A percentile compares a stretch with the other conserved stretches of the same genome.
phyloP scores from a whole-genome alignment of 1,284 basidiomycete genomes.

The Apiotrichum gamsii region DNA sequence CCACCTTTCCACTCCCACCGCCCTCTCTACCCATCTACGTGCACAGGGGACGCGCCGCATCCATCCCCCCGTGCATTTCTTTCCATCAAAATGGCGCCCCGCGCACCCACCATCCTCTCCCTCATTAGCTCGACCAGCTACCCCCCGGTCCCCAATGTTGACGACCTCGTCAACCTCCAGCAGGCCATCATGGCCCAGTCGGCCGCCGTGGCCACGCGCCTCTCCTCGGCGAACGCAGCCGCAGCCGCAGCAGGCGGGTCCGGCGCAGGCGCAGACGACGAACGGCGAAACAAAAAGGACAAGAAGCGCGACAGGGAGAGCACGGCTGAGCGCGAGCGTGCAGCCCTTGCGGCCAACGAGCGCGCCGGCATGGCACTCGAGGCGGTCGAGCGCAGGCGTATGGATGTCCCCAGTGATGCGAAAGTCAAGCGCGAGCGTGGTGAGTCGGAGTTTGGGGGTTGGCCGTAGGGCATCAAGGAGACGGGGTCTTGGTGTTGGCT shows the following conservation, averaged over 20 bases:
- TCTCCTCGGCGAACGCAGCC: constrained; percentile 60
- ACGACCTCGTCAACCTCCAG: constrained; percentile 63
- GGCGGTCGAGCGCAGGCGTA: constrained; percentile 23
- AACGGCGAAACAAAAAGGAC: constrained; percentile 60
- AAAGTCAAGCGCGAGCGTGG: constrained; percentile 37
- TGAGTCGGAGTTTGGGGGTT: constrained; percentile 19
- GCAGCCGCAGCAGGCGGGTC: constrained; percentile 34
- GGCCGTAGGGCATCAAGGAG: no score
- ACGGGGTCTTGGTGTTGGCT: not conserved
- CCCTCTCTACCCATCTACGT: not conserved
- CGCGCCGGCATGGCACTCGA: constrained; percentile 28
- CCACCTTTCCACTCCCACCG: not conserved
- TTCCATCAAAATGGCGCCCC: constrained; percentile 16
- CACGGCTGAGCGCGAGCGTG: constrained; percentile 49
- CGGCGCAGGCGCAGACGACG: constrained; percentile 51
- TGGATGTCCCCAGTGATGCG: constrained; percentile 17
- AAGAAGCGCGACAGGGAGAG: constrained; percentile 49
- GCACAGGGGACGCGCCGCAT: not conserved
- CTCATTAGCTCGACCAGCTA: constrained; percentile 38
- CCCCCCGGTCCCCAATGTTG: constrained; percentile 57
- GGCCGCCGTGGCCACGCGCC: constrained; percentile 55
- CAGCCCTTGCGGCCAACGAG: constrained; percentile 31
- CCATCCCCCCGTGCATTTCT: not conserved
- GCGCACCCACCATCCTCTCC: constrained; percentile 22
- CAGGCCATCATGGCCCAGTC: constrained; percentile 56